phyloP scores from a whole-genome alignment of 192 early-diverging fungal species.

The Ambispora gerdemannii region DNA sequence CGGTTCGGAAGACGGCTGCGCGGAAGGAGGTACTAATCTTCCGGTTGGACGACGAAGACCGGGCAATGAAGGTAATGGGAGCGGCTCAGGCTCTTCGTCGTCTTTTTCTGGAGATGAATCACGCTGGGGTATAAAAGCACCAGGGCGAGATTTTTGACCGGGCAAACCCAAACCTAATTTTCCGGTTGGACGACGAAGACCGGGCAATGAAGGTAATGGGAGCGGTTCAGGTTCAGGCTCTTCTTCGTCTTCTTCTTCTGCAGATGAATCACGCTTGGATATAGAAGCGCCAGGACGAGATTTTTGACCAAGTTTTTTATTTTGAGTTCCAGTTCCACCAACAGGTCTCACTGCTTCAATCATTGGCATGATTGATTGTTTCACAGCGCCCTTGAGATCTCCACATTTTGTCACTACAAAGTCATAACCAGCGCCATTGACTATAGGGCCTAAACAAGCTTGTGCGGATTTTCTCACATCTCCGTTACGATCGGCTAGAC shows the following conservation, averaged over 20 bases:
- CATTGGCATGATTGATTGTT: conserved; percentile 70
- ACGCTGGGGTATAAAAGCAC: neutral
- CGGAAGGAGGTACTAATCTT: conserved; percentile 8
- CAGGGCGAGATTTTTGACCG: too few species aligned
- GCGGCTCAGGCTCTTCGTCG: neutral
- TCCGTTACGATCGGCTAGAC: conserved; percentile 82
- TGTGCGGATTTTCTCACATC: conserved; percentile 90
- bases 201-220: conserved; percentile 26
- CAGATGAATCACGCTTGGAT: conserved; percentile 27
- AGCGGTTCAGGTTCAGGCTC: conserved; percentile 34
- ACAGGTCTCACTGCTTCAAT: conserved; percentile 65
- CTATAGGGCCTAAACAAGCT: conserved; percentile 61
- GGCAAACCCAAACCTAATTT: too few species aligned
- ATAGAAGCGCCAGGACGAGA: conserved; percentile 44
- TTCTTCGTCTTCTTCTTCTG: conserved; percentile 37
- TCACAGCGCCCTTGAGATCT: conserved; percentile 76
- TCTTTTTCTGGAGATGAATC: neutral
- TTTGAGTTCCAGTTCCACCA: conserved; percentile 18
- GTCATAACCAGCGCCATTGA: conserved; percentile 69
- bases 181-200: conserved; percentile 2
- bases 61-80: neutral
- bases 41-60: too few species aligned
- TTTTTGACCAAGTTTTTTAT: conserved; percentile 33
- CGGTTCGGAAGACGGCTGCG: conserved; percentile 35
- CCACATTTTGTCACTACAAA: conserved; percentile 61